Evolutionary conservation across 2,329 filamentous ascomycete species (phyloP).

Genomic region (Fusarium brachygibbosum): DNA sequence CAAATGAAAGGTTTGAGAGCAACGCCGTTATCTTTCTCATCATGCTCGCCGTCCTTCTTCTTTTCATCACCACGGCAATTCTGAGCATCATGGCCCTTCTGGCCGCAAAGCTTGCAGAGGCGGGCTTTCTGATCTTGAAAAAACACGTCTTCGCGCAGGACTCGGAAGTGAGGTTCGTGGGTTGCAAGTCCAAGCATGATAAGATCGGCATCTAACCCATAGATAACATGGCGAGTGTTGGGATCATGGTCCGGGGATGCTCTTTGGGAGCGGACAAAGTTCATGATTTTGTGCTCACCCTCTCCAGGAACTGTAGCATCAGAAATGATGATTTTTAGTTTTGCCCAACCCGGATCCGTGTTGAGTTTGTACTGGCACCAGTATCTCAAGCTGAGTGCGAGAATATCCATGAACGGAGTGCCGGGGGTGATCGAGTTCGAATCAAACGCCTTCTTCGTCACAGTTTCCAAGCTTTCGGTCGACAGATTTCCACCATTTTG

Average conservation of each 20-base stretch:
- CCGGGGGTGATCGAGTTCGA: constrained; percentile 90
- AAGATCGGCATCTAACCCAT: constrained; percentile 95
- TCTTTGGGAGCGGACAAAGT: constrained; percentile 94
- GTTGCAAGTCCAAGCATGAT: constrained; percentile 99
- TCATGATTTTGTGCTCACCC: constrained; percentile 99
- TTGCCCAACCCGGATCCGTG: constrained; percentile 95
- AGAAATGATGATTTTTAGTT: constrained; percentile 97
- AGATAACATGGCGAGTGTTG: constrained; percentile 98
- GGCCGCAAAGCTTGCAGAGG: constrained; percentile 89
- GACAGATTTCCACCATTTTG: constrained; percentile 77
- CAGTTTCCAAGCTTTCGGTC: constrained; percentile 70
- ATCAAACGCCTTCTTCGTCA: constrained; percentile 92
- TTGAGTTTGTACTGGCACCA: constrained; percentile 99
- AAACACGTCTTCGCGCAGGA: constrained; percentile 97
- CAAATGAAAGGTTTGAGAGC: constrained; percentile 95
- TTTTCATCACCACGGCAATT: constrained; percentile 86
- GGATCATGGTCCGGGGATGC: constrained; percentile 92
- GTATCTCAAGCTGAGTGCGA: constrained; percentile 90
- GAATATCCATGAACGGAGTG: constrained; percentile 98
- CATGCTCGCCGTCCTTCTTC: constrained; percentile 81
- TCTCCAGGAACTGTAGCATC: constrained; percentile 98
- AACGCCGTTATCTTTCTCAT: constrained; percentile 80
- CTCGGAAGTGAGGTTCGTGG: constrained; percentile 96
- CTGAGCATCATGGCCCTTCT: constrained; percentile 89
- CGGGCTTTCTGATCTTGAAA: constrained; percentile 87